A percentile compares a stretch with the other conserved stretches of the same genome.
Conservation (phyloP, 1,284 basidiomycete genomes). For the Porogramme epimiltina region DNA sequence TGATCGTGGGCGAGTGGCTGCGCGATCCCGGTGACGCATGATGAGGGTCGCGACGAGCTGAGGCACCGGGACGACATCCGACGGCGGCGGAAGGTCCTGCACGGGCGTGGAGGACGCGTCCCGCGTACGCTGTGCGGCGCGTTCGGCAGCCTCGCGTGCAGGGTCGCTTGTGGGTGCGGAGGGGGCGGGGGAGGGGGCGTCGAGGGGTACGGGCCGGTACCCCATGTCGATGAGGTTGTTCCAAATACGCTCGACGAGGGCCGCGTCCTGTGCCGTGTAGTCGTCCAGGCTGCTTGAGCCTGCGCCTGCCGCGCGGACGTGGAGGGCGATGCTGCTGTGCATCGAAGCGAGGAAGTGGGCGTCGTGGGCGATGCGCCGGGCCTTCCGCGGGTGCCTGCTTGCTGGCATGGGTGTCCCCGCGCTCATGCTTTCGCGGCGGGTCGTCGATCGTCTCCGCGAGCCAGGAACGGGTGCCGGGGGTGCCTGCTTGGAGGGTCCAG, state of each 20-base stretch:
- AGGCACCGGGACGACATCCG: slow-evolving; percentile 30
- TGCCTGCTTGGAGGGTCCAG: not conserved
- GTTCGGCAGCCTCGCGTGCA: slow-evolving; percentile 18
- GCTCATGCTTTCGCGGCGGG: slow-evolving; percentile 25
- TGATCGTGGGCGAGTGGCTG: slow-evolving; percentile 24
- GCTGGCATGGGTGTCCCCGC: slow-evolving; percentile 16
- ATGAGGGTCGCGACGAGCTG: slow-evolving; percentile 37
- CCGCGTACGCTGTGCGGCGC: slow-evolving; percentile 15
- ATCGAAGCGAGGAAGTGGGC: slow-evolving; percentile 42
- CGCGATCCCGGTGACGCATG: slow-evolving; percentile 34
- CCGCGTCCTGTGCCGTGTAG: slow-evolving; percentile 29
- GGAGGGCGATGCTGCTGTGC: slow-evolving; percentile 39
- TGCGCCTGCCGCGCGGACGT: slow-evolving; percentile 11
- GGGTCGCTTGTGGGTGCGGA: not conserved
- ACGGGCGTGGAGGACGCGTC: slow-evolving; percentile 14
- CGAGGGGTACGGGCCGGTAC: slow-evolving; percentile 28
- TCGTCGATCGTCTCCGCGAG: slow-evolving; percentile 5
- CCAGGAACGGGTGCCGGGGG: not conserved
- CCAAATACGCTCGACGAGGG: slow-evolving; percentile 36
- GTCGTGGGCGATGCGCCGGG: slow-evolving; percentile 37
- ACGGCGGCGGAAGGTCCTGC: slow-evolving; percentile 15
- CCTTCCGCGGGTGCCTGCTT: slow-evolving; percentile 37
- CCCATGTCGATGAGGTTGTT: slow-evolving; percentile 34
- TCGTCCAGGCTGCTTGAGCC: slow-evolving; percentile 10
- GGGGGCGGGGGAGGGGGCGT: not conserved